Evolutionary conservation across 345 rosid species (phyloP), one percentile per base, ranked within the genome.

Genomic region (Eucalyptus tenuipes): DNA sequence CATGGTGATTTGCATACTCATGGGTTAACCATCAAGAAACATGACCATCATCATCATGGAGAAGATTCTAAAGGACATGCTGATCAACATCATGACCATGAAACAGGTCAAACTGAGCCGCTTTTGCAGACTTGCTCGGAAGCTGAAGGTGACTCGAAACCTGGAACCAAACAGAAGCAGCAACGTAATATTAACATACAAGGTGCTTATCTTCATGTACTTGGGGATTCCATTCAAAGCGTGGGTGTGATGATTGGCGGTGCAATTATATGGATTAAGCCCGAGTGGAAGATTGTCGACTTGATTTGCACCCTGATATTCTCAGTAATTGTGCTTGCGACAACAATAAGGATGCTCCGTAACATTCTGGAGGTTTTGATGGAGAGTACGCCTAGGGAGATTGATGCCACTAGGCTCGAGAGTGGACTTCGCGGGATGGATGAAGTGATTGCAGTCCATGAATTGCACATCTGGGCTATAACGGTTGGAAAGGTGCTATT

Each of bases 301-400:
- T 87, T 96, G 87, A 94, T 96, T 53, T 96, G 98, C 94, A 96
- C 98, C 6, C 92, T 96, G 10, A 85, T 92, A 85, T 96, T 96
- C 92, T 96, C 98, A 2, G 94, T 95, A 18, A 92, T 95, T 82
- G 98, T 95, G 50, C 91, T 96, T 90, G 95, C 95, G 47, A 96
- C 98, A n/a, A 96, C 98, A 12, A 92, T 96, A 87, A 93, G 90
- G 89, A 96, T 96, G 97, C 89, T 96, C 33, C 89, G 98, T 37
- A 95, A 40, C 91, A 95, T 96, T 81, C 92, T 96, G 6, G 97
- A 94, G 90, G 97, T 96, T 64, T 91, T 96, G 89, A 96, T 96
- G 98, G 98, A 96, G 93, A 95, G 97, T 88, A 95, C 98, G 7
- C 98, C 98, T 0, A 91, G 98, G 49, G 98, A 95, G 94, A 94